Conservation (phyloP, 2,329 filamentous ascomycete genomes). For the Trichoderma sp. region DNA sequence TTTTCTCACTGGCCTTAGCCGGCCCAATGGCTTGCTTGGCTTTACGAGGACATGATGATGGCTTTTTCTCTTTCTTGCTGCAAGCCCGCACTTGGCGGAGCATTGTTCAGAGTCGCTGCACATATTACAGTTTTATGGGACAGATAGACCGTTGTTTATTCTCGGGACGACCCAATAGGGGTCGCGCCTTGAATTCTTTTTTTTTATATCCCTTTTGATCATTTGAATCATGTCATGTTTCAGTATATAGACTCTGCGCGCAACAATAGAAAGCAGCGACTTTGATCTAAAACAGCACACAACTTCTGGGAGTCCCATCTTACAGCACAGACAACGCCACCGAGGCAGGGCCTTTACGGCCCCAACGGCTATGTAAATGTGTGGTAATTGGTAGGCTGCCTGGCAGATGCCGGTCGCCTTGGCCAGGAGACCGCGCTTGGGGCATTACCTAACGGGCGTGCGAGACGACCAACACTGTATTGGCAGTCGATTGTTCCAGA, state of each 20-base stretch:
- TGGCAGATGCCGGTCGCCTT: neutral
- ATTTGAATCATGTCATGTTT: neutral
- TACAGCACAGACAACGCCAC: neutral
- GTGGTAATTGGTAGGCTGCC: neutral
- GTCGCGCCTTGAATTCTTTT: neutral
- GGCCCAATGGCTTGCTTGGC: neutral
- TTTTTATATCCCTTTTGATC: neutral
- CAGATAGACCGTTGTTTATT: constrained; percentile 17
- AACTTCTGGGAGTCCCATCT: neutral
- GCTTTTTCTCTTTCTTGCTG: neutral
- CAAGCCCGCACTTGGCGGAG: neutral
- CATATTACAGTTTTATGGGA: constrained; percentile 13
- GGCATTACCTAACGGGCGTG: neutral
- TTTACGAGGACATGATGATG: constrained; percentile 18
- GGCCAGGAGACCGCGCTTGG: neutral
- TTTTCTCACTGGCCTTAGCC: neutral
- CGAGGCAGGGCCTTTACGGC: neutral
- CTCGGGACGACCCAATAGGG: neutral
- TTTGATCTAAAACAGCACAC: neutral
- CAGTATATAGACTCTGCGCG: neutral
- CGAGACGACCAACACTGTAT: neutral
- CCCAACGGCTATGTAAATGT: neutral
- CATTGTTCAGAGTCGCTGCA: constrained; percentile 12
- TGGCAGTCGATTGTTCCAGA: neutral
- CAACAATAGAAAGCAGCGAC: neutral